phyloP scores from a whole-genome alignment of 192 early-diverging fungal genomes.

The Radiomyces spectabilis region DNA sequence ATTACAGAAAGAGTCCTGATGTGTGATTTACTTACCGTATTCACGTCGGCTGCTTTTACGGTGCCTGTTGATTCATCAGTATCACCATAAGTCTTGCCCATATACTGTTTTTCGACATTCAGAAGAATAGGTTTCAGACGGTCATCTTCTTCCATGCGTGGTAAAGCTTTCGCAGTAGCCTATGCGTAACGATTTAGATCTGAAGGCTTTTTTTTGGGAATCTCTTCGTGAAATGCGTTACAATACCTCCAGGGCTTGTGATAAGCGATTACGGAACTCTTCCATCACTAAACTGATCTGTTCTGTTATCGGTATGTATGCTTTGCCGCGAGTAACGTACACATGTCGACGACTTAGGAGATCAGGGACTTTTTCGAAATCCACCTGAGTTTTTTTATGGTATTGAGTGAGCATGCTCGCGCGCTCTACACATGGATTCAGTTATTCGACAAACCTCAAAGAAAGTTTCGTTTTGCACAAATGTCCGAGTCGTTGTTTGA shows the following conservation, averaged over 20 bases:
- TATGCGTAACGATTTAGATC: conserved; percentile 12
- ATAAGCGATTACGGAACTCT: conserved; percentile 63
- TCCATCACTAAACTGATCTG: conserved; percentile 64
- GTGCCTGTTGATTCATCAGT: conserved; percentile 40
- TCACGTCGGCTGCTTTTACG: conserved; percentile 62
- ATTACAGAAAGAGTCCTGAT: too few species aligned
- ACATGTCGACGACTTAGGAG: conserved; percentile 53
- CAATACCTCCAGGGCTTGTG: conserved; percentile 43
- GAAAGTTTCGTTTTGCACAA: conserved; percentile 30
- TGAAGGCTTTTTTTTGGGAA: not conserved
- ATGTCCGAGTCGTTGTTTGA: not conserved
- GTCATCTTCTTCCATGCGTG: conserved; percentile 88
- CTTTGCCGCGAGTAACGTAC: conserved; percentile 52
- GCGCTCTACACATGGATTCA: too few species aligned
- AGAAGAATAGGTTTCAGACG: conserved; percentile 81
- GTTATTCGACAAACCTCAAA: too few species aligned
- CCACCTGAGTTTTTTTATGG: too few species aligned
- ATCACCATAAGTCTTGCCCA: conserved; percentile 57
- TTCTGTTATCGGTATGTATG: conserved; percentile 66
- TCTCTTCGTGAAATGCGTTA: conserved; percentile 13
- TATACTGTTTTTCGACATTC: conserved; percentile 78
- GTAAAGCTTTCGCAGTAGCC: conserved; percentile 68
- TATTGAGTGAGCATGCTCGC: too few species aligned
- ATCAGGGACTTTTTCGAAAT: conserved; percentile 62
- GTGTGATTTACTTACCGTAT: conserved; percentile 36